Conservation (phyloP, 352 stramenopile species). For the Phytophthora hybrid region DNA sequence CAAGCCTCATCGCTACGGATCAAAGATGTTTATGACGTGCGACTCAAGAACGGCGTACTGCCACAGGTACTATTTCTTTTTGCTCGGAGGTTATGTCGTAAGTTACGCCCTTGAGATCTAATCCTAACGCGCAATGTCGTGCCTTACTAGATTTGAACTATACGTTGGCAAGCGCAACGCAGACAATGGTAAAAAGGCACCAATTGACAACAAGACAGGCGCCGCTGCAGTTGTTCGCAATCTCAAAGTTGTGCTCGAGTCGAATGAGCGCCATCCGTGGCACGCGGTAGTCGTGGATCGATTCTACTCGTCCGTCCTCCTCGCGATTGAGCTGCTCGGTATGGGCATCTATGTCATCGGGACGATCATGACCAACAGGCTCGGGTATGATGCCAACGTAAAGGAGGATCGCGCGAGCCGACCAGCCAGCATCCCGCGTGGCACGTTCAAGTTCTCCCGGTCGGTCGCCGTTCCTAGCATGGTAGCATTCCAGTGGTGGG, state of each 20-base stretch:
- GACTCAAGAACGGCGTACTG: slow-evolving; percentile 24
- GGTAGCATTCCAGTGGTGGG: slow-evolving; percentile 28
- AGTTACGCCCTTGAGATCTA: slow-evolving; percentile 8
- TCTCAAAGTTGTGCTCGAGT: slow-evolving; percentile 12
- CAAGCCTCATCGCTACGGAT: slow-evolving; percentile 25
- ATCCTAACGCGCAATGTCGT: neutral
- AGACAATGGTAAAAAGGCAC: neutral
- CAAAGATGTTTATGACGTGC: slow-evolving; percentile 47
- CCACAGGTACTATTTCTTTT: slow-evolving; percentile 17
- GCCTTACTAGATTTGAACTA: slow-evolving; percentile 21
- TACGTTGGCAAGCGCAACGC: slow-evolving; percentile 16
- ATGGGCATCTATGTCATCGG: slow-evolving; percentile 11
- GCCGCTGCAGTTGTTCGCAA: slow-evolving; percentile 16
- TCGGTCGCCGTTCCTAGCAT: slow-evolving; percentile 22
- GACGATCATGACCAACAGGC: slow-evolving; percentile 14
- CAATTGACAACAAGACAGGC: slow-evolving; percentile 24
- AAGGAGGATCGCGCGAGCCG: neutral
- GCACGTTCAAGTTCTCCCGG: slow-evolving; percentile 3
- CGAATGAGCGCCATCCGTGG: neutral
- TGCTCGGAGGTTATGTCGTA: slow-evolving; percentile 2
- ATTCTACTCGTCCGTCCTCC: slow-evolving; percentile 15
- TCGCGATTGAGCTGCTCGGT: slow-evolving; percentile 8
- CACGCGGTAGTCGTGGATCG: neutral
- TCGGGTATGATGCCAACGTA: neutral
- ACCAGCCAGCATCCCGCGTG: neutral